Conservation (phyloP, 177 flowering plant genomes). For the Vitis hybrid region DNA sequence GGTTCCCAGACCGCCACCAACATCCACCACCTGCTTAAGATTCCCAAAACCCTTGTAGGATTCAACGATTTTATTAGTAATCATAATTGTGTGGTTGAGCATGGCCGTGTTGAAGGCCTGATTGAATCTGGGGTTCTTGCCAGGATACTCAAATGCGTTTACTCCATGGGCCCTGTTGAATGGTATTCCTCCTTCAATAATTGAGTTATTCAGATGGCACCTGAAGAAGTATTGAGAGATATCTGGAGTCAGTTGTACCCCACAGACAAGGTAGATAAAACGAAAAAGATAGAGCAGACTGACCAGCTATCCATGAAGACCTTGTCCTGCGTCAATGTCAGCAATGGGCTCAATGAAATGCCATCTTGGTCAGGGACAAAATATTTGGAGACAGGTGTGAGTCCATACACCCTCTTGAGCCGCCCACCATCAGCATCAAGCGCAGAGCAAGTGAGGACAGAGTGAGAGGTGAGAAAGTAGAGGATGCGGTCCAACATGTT, state of each 20-base stretch:
- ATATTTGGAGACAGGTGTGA: conserved; percentile 21
- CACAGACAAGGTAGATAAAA: background rate
- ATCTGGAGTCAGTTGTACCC: background rate
- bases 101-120: conserved; percentile 24
- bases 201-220: conserved; percentile 22
- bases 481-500: conserved; percentile 32
- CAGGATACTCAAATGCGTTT: conserved; percentile 17
- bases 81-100: conserved; percentile 13
- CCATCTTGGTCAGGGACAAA: conserved; percentile 27
- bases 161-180: conserved; percentile 28
- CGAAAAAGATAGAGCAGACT: background rate
- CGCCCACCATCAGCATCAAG: background rate
- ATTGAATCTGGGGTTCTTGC: conserved; percentile 18
- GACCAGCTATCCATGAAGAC: conserved; percentile 36
- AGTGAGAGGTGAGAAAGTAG: conserved; percentile 25
- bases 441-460: conserved; percentile 21
- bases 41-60: conserved; percentile 29
- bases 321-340: conserved; percentile 22
- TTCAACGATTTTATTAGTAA: conserved; percentile 17
- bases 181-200: conserved; percentile 34
- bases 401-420: conserved; percentile 21
- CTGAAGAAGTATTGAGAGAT: conserved; percentile 4
- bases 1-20: conserved; percentile 35
- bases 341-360: conserved; percentile 16
- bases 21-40: conserved; percentile 28